A percentile compares a stretch with the other conserved stretches of the same genome.
Evolutionary conservation across 768 basidiomycete genomes (phyloP).

Genomic region (Jaapia argillacea): DNA sequence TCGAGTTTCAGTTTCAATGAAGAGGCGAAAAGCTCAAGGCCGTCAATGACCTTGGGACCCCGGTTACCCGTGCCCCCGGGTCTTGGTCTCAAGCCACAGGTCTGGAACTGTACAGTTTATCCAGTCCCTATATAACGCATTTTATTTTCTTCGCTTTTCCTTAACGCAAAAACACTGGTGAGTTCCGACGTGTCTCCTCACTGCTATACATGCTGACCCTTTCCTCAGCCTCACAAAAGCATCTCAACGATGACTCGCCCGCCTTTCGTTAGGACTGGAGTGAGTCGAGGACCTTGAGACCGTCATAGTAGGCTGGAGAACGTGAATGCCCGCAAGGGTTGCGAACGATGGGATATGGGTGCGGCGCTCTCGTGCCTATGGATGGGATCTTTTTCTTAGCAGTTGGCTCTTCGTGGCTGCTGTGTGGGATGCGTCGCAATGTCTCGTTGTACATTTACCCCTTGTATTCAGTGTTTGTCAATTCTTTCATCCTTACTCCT

Average conservation of each 20-base stretch:
- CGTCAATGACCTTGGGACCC: neutral
- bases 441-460: slow-evolving; percentile 78
- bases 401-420: slow-evolving; percentile 54
- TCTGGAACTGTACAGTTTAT: slow-evolving; percentile 11
- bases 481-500: slow-evolving; percentile 2
- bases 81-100: neutral
- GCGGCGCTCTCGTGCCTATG: slow-evolving; percentile 45
- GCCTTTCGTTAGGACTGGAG: slow-evolving; percentile 55
- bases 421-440: slow-evolving; percentile 74
- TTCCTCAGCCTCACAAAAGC: slow-evolving; percentile 63
- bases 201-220: slow-evolving; percentile 10
- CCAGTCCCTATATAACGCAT: slow-evolving; percentile 4
- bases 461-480: slow-evolving; percentile 4
- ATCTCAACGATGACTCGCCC: slow-evolving; percentile 81
- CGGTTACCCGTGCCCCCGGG: neutral
- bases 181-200: no score
- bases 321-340: slow-evolving; percentile 20
- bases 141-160: slow-evolving; percentile 3
- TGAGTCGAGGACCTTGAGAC: slow-evolving; percentile 83
- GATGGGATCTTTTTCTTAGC: slow-evolving; percentile 26
- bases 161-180: slow-evolving; percentile 63
- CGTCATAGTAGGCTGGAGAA: slow-evolving; percentile 78
- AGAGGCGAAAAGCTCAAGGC: neutral
- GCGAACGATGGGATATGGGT: slow-evolving; percentile 79
- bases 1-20: neutral